Base-by-base conservation (phyloP, 1,284 basidiomycete genomes). In the Boletus smithii region DNA sequence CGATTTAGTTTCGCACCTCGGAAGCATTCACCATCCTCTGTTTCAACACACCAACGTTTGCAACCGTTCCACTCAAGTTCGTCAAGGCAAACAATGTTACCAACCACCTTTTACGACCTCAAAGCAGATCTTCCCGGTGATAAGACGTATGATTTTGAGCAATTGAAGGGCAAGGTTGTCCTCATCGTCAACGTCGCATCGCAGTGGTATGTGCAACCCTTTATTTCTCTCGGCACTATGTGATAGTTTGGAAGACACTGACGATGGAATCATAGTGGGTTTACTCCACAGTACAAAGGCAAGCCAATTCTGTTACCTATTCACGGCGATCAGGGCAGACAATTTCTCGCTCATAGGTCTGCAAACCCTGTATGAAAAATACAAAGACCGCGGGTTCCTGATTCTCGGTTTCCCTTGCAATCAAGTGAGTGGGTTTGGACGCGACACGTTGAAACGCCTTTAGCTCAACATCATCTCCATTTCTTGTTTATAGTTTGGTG, bases 351-450 rank as follows among this genome's bases (percentile, higher is more conserved):
- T 30, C 36, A 23, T 47, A 80, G 86, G 89, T 54, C 78, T 97
- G 17, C 89, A 97, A 69, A 73, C 72, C 7, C 70, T 97, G 29
- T 82, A 94, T 68, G 82, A 93, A 56, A 91, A 92, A 68, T 85
- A 93, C 73, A 84, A 86, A 57, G 83, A 85, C 48, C 74, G 79
- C 50, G 88, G 76, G 14, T 76, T 95, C 45, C 74, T 84, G 50
- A 80, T 95, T 57, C 75, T 95, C 48, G 92, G 93, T 2, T 95
- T 95, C 75, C 92, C 92, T 26, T 94, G 85, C 73, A 95, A 95
- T 67, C 92, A 94, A 73, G 90, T 90, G 50, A 52, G 74, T 56
- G 8, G n/a, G 8, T 22, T 8, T 8, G 10, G 4, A 8, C 4
- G 5, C 4, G 20, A 20, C 4, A n/a, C 24, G 30, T 26, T 20